phyloP scores from a whole-genome alignment of 345 rosid species.

The Balakata baccata region DNA sequence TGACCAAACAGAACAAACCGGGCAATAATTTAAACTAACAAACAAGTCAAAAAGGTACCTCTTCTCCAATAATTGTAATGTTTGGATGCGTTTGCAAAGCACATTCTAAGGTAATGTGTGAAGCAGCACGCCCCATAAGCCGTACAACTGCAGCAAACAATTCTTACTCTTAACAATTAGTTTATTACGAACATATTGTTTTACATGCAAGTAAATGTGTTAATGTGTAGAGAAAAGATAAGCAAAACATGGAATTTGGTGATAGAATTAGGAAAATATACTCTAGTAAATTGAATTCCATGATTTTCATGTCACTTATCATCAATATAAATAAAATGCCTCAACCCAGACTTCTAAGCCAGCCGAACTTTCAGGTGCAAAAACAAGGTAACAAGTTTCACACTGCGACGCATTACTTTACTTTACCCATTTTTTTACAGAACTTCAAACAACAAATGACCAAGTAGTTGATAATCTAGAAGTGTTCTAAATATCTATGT shows the following conservation, averaged over 20 bases:
- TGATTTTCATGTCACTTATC: background rate
- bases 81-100: constrained; percentile 98
- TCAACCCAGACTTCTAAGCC: background rate
- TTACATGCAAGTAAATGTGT: background rate
- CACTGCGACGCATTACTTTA: too few species aligned
- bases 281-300: background rate
- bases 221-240: background rate
- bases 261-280: background rate
- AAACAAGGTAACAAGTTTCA: background rate
- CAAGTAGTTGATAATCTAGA: background rate
- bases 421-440: background rate
- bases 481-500: background rate
- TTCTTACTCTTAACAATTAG: background rate
- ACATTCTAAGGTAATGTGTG: constrained; percentile 94
- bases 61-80: constrained; percentile 92
- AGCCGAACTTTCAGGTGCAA: background rate
- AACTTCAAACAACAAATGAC: background rate
- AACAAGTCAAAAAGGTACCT: constrained; percentile 42
- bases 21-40: background rate
- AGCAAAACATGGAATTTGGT: background rate
- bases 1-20: background rate
- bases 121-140: constrained; percentile 99
- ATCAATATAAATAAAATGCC: background rate
- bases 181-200: background rate
- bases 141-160: constrained; percentile 71